Percentiles rank a stretch among this genome's conserved stretches.
phyloP scores from a whole-genome alignment of 2,329 filamentous ascomycete species.

The Coniochaeta pulveracea region DNA sequence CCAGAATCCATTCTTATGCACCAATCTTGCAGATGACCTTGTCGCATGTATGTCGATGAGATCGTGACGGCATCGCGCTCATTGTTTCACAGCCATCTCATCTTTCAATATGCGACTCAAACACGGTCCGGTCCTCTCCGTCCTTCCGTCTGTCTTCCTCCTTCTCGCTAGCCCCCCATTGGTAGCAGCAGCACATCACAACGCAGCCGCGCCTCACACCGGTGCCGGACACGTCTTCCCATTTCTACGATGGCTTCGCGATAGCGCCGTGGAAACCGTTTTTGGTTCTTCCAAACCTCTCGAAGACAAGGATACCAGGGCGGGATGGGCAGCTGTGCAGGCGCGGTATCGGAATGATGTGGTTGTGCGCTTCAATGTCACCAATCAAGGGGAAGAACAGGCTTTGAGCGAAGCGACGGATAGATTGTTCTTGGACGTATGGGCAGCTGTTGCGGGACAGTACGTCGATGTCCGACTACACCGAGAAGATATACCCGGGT shows the following conservation, averaged over 20 bases:
- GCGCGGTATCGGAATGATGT: constrained; percentile 62
- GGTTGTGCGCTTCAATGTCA: constrained; percentile 82
- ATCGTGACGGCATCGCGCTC: too few species aligned
- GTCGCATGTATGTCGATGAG: too few species aligned
- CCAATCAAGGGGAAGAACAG: constrained; percentile 52
- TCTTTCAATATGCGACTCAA: too few species aligned
- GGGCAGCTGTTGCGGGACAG: constrained; percentile 63
- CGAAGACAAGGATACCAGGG: constrained; percentile 14
- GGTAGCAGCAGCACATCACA: too few species aligned
- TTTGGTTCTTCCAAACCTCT: constrained; percentile 30
- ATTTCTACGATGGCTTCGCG: constrained; percentile 37
- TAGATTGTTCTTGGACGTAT: constrained; percentile 76
- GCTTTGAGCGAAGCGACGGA: constrained; percentile 64
- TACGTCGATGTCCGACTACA: constrained; percentile 79
- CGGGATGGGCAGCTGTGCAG: constrained; percentile 16
- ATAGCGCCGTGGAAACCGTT: constrained; percentile 35
- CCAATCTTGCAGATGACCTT: too few species aligned
- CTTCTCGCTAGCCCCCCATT: too few species aligned
- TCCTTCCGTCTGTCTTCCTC: too few species aligned
- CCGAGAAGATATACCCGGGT: constrained; percentile 63
- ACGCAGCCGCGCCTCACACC: too few species aligned
- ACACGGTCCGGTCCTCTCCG: too few species aligned
- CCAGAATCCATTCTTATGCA: too few species aligned
- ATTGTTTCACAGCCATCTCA: too few species aligned
- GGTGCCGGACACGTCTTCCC: constrained; percentile 30